phyloP scores from a whole-genome alignment of 2,329 filamentous ascomycete genomes.

The Diaporthe vexans region DNA sequence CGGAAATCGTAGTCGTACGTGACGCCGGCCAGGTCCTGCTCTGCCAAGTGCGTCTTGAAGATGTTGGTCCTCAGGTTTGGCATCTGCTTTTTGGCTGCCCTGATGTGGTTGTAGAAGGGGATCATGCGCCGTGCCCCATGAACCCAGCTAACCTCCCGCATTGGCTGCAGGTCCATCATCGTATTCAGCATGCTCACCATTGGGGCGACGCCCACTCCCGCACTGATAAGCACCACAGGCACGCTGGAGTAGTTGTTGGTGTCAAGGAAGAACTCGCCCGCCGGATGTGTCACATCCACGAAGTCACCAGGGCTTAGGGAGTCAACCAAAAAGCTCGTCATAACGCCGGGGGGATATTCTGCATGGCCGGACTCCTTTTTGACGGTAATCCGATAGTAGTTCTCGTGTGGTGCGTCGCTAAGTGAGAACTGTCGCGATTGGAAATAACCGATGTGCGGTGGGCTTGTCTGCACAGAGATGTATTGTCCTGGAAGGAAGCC shows the following conservation, averaged over 20 bases:
- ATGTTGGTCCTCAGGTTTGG: constrained; percentile 58
- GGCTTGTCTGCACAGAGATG: constrained; percentile 72
- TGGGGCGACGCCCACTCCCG: constrained; percentile 72
- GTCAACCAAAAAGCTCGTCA: constrained; percentile 79
- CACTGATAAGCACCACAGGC: constrained; percentile 73
- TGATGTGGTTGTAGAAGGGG: constrained; percentile 68
- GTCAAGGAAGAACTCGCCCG: constrained; percentile 72
- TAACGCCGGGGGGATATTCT: constrained; percentile 61
- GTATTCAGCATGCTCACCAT: constrained; percentile 73
- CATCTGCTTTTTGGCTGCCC: constrained; percentile 55
- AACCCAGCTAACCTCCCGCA: constrained; percentile 69
- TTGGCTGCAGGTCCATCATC: constrained; percentile 58
- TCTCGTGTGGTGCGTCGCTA: constrained; percentile 72
- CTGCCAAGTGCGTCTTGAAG: constrained; percentile 64
- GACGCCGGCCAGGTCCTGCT: constrained; percentile 59
- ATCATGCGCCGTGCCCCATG: constrained; percentile 67
- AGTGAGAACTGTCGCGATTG: constrained; percentile 82
- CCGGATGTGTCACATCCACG: constrained; percentile 76
- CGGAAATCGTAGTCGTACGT: constrained; percentile 60
- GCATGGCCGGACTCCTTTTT: constrained; percentile 71
- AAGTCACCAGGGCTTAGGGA: constrained; percentile 71
- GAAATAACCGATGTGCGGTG: constrained; percentile 68
- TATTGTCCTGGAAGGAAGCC: constrained; percentile 80
- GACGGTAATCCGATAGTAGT: constrained; percentile 79
- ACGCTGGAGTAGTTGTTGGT: constrained; percentile 54